phyloP scores from a whole-genome alignment of 176 grass and related monocot species.

The barley (Hordeum vulgare) region MorexV3_pseudomolecules_assembly NC_058524.1:64083332-64083831 shows the following conservation, averaged over 20 bases:
- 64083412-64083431: conserved; percentile 19
- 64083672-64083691: conserved; percentile 55
- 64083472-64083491: background rate
- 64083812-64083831: conserved; percentile 62
- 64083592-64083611: conserved; percentile 67
- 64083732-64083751: conserved; percentile 61
- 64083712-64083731: conserved; percentile 40
- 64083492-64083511: background rate
- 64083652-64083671: conserved; percentile 72
- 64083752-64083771: conserved; percentile 76
- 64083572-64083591: conserved; percentile 58
- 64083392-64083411: conserved; percentile 13
- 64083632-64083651: conserved; percentile 58
- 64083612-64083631: conserved; percentile 77
- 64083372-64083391: conserved; percentile 65
- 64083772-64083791: conserved; percentile 72
- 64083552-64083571: conserved; percentile 51
- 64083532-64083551: conserved; percentile 58
- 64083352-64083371: conserved; percentile 10
- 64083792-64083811: conserved; percentile 78
- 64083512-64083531: conserved; percentile 33
- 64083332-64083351: conserved; percentile 43
- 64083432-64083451: conserved; percentile 33
- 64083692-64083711: conserved; percentile 79
- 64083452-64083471: background rate